These are phyloP conservation scores for Fulvia fulva DNA, from an alignment of 2,329 filamentous ascomycete genomes.

Conservation along the genomic window DNA sequence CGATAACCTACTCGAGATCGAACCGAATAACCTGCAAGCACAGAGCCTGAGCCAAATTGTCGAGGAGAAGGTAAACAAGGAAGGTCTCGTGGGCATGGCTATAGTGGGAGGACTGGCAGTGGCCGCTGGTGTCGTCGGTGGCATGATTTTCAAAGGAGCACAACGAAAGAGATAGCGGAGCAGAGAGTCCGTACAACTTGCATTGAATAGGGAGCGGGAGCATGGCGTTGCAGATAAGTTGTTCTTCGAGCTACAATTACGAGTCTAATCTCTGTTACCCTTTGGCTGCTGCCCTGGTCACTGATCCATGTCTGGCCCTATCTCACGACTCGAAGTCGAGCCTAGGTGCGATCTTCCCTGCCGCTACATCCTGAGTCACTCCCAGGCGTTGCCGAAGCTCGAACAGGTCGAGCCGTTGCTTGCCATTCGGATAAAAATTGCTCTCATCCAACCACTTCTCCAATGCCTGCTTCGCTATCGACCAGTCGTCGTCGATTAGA, in stretches of 20 bases:
- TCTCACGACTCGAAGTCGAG: too few relatives aligned
- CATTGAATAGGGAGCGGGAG: neutral
- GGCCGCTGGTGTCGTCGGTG: constrained; percentile 87
- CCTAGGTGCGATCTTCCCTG: too few relatives aligned
- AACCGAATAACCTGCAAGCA: constrained; percentile 87
- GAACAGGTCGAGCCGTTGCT: constrained; percentile 40
- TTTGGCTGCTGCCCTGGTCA: neutral
- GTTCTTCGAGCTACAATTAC: neutral
- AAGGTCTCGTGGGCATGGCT: constrained; percentile 88
- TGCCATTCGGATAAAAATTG: constrained; percentile 56
- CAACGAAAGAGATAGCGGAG: constrained; percentile 27
- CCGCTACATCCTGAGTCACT: neutral
- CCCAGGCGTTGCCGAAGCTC: neutral
- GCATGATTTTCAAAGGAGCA: constrained; percentile 74
- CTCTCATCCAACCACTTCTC: constrained; percentile 52
- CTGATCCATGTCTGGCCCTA: neutral
- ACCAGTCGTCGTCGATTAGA: constrained; percentile 59
- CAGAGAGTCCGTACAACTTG: neutral
- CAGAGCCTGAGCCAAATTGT: constrained; percentile 81
- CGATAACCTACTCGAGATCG: constrained; percentile 83
- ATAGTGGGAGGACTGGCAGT: constrained; percentile 92
- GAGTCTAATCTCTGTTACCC: neutral
- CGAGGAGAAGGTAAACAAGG: constrained; percentile 92
- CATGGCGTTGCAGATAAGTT: neutral
- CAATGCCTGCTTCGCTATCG: constrained; percentile 42